Conservation (phyloP, 139 green algal species). For the Closterium sp. region DNA sequence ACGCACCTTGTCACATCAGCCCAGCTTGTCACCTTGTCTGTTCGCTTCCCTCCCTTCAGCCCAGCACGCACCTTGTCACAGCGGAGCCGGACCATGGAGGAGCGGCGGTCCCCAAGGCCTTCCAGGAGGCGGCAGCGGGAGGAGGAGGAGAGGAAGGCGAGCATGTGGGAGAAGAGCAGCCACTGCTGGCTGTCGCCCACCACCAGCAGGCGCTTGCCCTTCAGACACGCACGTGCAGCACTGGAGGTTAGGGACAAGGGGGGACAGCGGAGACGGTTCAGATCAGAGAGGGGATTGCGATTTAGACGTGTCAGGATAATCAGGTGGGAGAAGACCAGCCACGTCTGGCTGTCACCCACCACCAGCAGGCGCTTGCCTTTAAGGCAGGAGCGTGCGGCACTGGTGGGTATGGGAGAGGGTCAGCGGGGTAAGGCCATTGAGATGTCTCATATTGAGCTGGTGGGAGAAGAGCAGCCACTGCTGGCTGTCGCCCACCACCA, state of each 20-base stretch:
- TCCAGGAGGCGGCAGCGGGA: conserved; percentile 3
- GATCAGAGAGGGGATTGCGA: too few species aligned
- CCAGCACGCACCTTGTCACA: conserved; percentile 1
- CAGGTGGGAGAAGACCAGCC: neutral
- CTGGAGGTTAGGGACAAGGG: neutral
- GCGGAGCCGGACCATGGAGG: neutral
- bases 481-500: conserved; percentile 16
- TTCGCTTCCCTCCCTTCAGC: neutral
- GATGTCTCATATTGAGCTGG: neutral
- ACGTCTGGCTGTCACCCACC: conserved; percentile 11
- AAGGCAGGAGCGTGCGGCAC: neutral
- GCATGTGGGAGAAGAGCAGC: conserved; percentile 4
- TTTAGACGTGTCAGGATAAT: neutral
- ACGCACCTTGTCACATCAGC: neutral
- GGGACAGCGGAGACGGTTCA: too few species aligned
- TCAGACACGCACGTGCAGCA: neutral
- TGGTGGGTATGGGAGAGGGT: neutral
- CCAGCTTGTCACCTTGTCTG: too few species aligned
- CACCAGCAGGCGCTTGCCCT: conserved; percentile 12
- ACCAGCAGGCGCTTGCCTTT: conserved; percentile 6
- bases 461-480: neutral
- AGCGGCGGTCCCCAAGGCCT: neutral
- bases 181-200: conserved; percentile 13
- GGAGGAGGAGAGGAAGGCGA: neutral
- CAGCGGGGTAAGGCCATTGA: neutral